A percentile compares a stretch with the other conserved stretches of the same genome.
Conservation (phyloP, 2,329 filamentous ascomycete genomes). For the Paecilomyces sp. region DNA sequence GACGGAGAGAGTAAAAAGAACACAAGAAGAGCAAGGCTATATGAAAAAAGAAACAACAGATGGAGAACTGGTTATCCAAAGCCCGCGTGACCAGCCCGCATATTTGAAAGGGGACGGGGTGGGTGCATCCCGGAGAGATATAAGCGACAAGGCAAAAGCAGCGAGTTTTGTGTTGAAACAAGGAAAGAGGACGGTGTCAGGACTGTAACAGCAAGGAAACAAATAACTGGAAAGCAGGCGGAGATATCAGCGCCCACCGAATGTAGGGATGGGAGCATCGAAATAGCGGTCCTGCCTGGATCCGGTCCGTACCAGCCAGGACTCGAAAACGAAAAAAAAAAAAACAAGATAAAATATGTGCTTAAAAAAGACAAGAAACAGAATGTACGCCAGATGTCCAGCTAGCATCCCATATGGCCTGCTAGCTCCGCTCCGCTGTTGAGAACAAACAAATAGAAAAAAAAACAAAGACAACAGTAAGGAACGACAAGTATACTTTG, state of each 20-base stretch:
- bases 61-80: neutral
- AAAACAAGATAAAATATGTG: neutral
- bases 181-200: neutral
- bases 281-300: neutral
- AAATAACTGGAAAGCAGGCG: neutral
- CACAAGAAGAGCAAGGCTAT: neutral
- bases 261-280: neutral
- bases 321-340: neutral
- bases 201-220: neutral
- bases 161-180: neutral
- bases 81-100: neutral
- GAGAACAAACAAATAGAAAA: neutral
- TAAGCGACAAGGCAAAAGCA: neutral
- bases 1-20: neutral
- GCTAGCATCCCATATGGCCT: neutral
- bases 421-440: neutral
- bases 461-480: neutral
- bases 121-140: neutral
- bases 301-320: neutral
- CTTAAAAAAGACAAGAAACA: neutral
- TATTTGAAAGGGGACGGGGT: neutral
- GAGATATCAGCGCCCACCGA: neutral
- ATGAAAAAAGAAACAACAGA: neutral
- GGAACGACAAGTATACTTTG: neutral
- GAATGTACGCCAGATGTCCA: neutral